These are phyloP conservation scores for Talaromyces nanjingensis DNA, from an alignment of 495 filamentous ascomycete genomes.

Conservation along the genomic window DNA sequence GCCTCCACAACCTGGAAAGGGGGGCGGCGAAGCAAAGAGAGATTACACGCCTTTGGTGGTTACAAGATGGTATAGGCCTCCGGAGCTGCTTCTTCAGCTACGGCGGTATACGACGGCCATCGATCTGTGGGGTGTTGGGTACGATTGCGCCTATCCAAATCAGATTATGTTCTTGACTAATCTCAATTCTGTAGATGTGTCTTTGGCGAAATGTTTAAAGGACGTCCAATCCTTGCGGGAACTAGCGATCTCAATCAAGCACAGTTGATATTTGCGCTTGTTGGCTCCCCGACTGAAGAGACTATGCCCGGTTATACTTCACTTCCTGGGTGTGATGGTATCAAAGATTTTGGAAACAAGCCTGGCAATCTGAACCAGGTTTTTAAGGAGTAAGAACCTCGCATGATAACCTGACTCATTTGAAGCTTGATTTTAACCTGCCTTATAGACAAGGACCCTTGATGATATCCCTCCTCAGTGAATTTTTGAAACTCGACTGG, in stretches of 20 bases:
- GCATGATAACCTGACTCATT: neutral
- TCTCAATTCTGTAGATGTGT: slow-evolving; percentile 57
- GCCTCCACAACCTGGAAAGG: slow-evolving; percentile 68
- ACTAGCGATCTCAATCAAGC: slow-evolving; percentile 85
- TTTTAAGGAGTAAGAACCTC: slow-evolving; percentile 58
- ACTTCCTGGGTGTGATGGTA: slow-evolving; percentile 72
- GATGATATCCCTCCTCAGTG: slow-evolving; percentile 71
- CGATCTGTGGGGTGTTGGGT: slow-evolving; percentile 98
- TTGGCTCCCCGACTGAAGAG: slow-evolving; percentile 82
- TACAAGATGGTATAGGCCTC: slow-evolving; percentile 94
- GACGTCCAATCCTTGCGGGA: slow-evolving; percentile 87
- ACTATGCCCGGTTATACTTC: slow-evolving; percentile 88
- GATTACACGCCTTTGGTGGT: slow-evolving; percentile 96
- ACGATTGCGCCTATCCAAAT: slow-evolving; percentile 20
- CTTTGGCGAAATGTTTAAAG: slow-evolving; percentile 95
- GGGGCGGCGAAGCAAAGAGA: slow-evolving; percentile 75
- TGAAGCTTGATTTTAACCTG: neutral
- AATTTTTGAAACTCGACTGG: slow-evolving; percentile 87
- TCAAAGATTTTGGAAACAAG: slow-evolving; percentile 57
- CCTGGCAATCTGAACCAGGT: slow-evolving; percentile 59
- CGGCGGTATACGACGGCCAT: slow-evolving; percentile 90
- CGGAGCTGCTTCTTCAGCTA: slow-evolving; percentile 82
- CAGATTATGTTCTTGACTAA: neutral
- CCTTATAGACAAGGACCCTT: slow-evolving; percentile 39
- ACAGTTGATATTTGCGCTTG: slow-evolving; percentile 86